These are phyloP conservation scores for Aureobasidium sp. DNA, from an alignment of 2,329 filamentous ascomycete species.

Conservation along the genomic window DNA sequence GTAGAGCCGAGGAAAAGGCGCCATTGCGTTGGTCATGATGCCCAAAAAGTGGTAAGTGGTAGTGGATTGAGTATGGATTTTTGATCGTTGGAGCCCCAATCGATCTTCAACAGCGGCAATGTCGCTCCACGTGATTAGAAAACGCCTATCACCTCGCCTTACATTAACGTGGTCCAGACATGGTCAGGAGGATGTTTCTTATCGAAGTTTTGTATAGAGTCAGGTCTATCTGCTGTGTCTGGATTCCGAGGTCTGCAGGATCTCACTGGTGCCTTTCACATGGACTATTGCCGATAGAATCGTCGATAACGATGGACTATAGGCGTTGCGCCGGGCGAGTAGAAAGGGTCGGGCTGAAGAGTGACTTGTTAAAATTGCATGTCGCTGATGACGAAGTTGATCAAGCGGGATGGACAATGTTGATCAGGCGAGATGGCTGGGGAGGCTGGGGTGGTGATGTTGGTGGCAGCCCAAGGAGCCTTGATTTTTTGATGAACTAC, in stretches of 20 bases:
- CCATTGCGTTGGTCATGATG: conserved; percentile 6
- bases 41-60: neutral
- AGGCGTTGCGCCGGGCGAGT: neutral
- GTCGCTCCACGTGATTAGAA: neutral
- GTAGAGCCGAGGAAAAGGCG: neutral
- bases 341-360: neutral
- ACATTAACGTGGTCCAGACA: neutral
- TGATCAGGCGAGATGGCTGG: neutral
- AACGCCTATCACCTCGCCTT: neutral
- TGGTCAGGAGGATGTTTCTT: too few species aligned
- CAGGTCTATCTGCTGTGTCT: neutral
- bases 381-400: neutral
- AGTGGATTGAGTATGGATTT: neutral
- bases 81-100: neutral
- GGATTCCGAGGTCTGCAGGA: neutral
- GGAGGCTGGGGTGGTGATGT: neutral
- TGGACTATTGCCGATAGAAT: conserved; percentile 8
- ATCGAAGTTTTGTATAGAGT: too few species aligned
- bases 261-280: neutral
- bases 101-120: neutral
- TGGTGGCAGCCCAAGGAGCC: neutral
- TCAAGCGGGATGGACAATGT: neutral
- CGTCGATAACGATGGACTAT: conserved; percentile 1
- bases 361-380: neutral
- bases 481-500: neutral